Conservation (phyloP, 1,284 basidiomycete genomes). For the Marasmius tenuissimus region DNA sequence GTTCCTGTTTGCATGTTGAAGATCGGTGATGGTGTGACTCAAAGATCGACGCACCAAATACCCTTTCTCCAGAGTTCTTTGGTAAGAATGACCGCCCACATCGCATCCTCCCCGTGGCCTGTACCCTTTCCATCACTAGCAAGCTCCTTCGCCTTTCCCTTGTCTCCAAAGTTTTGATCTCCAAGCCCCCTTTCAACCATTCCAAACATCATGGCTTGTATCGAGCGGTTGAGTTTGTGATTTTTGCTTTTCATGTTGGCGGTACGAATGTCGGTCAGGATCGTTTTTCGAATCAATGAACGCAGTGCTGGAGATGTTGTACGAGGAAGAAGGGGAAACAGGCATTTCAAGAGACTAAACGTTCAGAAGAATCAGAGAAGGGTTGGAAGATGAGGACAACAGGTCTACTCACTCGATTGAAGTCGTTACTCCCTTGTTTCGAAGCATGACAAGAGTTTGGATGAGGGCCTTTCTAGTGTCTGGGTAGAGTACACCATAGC, state of each 20-base stretch:
- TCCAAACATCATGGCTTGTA: conserved; percentile 94
- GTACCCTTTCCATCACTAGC: conserved; percentile 39
- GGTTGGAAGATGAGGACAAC: not conserved
- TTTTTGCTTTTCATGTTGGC: conserved; percentile 91
- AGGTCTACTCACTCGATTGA: conserved; percentile 78
- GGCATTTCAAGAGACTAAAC: conserved; percentile 79
- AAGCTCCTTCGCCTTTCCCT: conserved; percentile 48
- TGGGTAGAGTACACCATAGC: conserved; percentile 68
- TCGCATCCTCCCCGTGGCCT: conserved; percentile 79
- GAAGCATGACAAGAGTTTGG: conserved; percentile 88
- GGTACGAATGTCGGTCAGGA: conserved; percentile 92
- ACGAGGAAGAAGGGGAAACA: conserved; percentile 92
- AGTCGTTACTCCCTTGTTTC: conserved; percentile 91
- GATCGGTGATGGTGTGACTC: too few species aligned
- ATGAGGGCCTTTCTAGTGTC: conserved; percentile 84
- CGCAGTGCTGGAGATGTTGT: conserved; percentile 86
- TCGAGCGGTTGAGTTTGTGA: conserved; percentile 94
- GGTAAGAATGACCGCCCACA: conserved; percentile 96
- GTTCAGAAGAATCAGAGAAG: conserved; percentile 6
- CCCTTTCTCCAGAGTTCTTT: conserved; percentile 95
- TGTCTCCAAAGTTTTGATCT: conserved; percentile 2
- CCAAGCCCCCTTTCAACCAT: conserved; percentile 73
- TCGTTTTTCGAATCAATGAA: conserved; percentile 88
- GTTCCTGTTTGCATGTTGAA: conserved; percentile 48
- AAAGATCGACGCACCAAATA: conserved; percentile 73